phyloP scores from a whole-genome alignment of 2,329 filamentous ascomycete genomes.

The Ceratocystis harringtonii region DNA sequence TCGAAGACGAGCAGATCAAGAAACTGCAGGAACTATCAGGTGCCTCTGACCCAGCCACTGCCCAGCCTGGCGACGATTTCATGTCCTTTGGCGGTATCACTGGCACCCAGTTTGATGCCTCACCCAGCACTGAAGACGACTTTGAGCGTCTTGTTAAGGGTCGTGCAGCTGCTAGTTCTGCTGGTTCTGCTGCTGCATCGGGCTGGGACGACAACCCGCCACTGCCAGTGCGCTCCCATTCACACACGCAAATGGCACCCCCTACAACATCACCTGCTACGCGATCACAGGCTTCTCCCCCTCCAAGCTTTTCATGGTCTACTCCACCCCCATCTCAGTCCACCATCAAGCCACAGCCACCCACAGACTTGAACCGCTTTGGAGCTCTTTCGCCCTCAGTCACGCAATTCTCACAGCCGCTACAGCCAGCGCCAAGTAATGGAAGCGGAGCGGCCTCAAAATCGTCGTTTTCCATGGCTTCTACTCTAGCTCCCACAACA shows the following conservation, averaged over 20 bases:
- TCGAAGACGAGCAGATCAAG: slow-evolving; percentile 76
- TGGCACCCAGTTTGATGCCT: slow-evolving; percentile 42
- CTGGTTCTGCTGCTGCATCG: slow-evolving; percentile 26
- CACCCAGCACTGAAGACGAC: slow-evolving; percentile 48
- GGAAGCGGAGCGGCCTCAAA: slow-evolving; percentile 19
- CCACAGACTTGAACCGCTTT: slow-evolving; percentile 42
- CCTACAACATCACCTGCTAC: neutral
- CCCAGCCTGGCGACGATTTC: slow-evolving; percentile 47
- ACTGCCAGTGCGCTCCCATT: neutral
- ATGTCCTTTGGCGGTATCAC: slow-evolving; percentile 56
- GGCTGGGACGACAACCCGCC: slow-evolving; percentile 35
- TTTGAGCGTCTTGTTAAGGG: slow-evolving; percentile 88
- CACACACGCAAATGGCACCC: slow-evolving; percentile 21
- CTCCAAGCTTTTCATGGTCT: slow-evolving; percentile 48
- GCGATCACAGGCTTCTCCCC: slow-evolving; percentile 22
- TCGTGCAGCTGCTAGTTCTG: slow-evolving; percentile 23
- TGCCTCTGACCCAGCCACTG: slow-evolving; percentile 34
- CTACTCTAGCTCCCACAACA: slow-evolving; percentile 23
- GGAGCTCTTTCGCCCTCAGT: slow-evolving; percentile 40
- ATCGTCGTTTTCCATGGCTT: slow-evolving; percentile 32
- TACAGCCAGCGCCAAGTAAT: slow-evolving; percentile 23
- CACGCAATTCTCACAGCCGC: slow-evolving; percentile 48
- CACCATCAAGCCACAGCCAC: slow-evolving; percentile 17
- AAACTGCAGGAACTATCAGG: slow-evolving; percentile 75
- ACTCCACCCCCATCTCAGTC: slow-evolving; percentile 35